A percentile compares a stretch with the other conserved stretches of the same genome.
phyloP scores from a whole-genome alignment of 2,329 filamentous ascomycete genomes.

The Cucurbitaria berberidis region DNA sequence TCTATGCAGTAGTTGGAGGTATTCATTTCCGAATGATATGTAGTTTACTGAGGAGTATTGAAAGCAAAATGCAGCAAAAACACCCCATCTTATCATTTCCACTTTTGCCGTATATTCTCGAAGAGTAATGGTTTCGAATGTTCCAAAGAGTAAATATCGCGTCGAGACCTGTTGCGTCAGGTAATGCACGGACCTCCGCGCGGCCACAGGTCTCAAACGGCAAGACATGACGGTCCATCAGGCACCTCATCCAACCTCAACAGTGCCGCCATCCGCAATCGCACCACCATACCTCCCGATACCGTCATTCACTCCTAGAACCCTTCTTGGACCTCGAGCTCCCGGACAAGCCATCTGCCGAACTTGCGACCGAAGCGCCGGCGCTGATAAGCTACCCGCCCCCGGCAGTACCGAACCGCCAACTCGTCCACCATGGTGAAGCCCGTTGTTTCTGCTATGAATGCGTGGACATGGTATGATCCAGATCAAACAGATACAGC shows the following conservation, averaged over 20 bases:
- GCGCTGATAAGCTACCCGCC: slow-evolving; percentile 20
- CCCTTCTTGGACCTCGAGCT: background rate
- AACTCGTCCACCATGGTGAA: slow-evolving; percentile 78
- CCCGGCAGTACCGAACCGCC: slow-evolving; percentile 10
- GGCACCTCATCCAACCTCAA: slow-evolving; percentile 8
- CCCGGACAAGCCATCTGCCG: background rate
- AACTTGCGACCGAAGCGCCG: slow-evolving; percentile 10
- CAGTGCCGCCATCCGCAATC: slow-evolving; percentile 9
- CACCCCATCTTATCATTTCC: too few species aligned
- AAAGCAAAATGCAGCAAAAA: too few species aligned
- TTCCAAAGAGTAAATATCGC: background rate
- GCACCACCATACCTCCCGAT: background rate
- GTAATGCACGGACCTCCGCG: background rate
- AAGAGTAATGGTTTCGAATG: too few species aligned
- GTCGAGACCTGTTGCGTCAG: background rate
- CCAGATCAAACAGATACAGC: background rate
- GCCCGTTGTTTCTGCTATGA: slow-evolving; percentile 87
- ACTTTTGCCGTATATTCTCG: too few species aligned
- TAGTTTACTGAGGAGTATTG: too few species aligned
- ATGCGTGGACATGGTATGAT: slow-evolving; percentile 92
- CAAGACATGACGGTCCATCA: slow-evolving; percentile 20
- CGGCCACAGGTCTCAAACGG: slow-evolving; percentile 5
- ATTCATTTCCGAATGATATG: too few species aligned
- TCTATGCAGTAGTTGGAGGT: too few species aligned
- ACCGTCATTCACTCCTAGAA: background rate